Percentiles rank a stretch among this genome's conserved stretches.
Evolutionary conservation across 1,284 basidiomycete genomes (phyloP).

Genomic region (Bjerkandera adusta): DNA sequence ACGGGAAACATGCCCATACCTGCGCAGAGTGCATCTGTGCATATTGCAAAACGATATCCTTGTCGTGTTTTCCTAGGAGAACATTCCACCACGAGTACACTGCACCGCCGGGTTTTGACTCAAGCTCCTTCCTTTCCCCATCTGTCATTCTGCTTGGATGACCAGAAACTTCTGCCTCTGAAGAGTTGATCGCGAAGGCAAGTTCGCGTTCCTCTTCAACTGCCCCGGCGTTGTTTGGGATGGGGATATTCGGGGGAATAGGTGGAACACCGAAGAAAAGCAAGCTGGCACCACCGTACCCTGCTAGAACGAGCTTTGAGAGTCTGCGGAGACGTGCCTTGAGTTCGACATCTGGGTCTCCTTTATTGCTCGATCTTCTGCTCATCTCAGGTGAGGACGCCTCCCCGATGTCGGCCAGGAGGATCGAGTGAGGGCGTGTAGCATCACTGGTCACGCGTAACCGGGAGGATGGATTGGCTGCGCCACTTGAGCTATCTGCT

Average conservation of each 20-base stretch:
- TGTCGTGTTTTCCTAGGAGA: slow-evolving; percentile 71
- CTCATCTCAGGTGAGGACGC: slow-evolving; percentile 37
- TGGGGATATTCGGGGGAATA: slow-evolving; percentile 28
- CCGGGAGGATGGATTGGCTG: slow-evolving; percentile 31
- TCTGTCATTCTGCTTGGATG: slow-evolving; percentile 10
- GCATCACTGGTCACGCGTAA: slow-evolving; percentile 69
- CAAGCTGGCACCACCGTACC: slow-evolving; percentile 76
- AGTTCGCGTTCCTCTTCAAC: slow-evolving; percentile 55
- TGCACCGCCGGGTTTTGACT: slow-evolving; percentile 16
- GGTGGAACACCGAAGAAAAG: slow-evolving; percentile 74
- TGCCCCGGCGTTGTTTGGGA: slow-evolving; percentile 21
- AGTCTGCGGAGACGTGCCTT: slow-evolving; percentile 68
- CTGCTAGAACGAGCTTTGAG: slow-evolving; percentile 76
- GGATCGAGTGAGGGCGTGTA: slow-evolving; percentile 60
- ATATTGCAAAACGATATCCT: slow-evolving; percentile 71
- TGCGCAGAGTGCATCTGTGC: slow-evolving; percentile 15
- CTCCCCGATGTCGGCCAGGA: slow-evolving; percentile 71
- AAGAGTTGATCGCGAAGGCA: slow-evolving; percentile 62
- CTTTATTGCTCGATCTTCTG: too few species aligned
- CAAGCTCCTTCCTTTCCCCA: slow-evolving; percentile 7
- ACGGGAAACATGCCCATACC: slow-evolving; percentile 2
- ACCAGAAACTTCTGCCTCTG: slow-evolving; percentile 54
- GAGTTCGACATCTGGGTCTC: too few species aligned
- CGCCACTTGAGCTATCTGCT: slow-evolving; percentile 12
- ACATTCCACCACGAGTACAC: slow-evolving; percentile 80